A percentile compares a stretch with the other conserved stretches of the same genome.
Evolutionary conservation across 192 early-diverging fungal genomes (phyloP).

Genomic region (Mortierella hygrophila): DNA sequence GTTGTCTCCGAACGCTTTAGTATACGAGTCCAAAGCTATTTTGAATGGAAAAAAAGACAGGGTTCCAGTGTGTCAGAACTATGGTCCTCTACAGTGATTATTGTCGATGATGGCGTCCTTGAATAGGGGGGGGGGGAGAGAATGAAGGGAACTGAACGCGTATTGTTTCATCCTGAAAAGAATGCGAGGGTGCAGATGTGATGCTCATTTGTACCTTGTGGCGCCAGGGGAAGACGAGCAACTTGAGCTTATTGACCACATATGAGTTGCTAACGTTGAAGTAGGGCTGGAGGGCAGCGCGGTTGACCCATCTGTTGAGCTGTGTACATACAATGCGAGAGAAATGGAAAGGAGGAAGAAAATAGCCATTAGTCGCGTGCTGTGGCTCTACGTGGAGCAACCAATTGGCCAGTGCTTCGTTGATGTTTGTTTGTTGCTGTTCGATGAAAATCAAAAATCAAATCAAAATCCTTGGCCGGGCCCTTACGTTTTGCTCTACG

Average conservation of each 20-base stretch:
- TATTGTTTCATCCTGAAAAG: neutral
- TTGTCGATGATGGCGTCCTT: neutral
- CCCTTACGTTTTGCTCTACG: conserved; percentile 90
- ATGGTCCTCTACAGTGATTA: neutral
- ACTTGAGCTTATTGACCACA: conserved; percentile 87
- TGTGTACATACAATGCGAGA: conserved; percentile 20
- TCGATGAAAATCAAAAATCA: conserved; percentile 12
- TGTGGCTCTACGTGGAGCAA: neutral
- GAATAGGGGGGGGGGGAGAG: neutral
- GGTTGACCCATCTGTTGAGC: conserved; percentile 88
- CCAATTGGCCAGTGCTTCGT: conserved; percentile 15
- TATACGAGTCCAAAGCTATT: conserved; percentile 82
- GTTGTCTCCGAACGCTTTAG: conserved; percentile 80
- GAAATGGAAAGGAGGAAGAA: neutral
- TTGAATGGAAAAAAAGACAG: neutral
- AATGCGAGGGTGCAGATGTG: neutral
- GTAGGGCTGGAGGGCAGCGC: conserved; percentile 90
- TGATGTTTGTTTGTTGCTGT: neutral
- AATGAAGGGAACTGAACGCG: neutral
- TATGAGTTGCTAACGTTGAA: conserved; percentile 97
- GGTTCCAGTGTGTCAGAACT: neutral
- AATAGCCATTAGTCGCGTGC: neutral
- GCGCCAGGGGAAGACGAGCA: conserved; percentile 93
- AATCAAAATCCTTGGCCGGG: neutral
- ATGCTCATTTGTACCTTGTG: conserved; percentile 68